Conservation (phyloP, 2,329 filamentous ascomycete species). For the Xenoacremonium recifei region DNA sequence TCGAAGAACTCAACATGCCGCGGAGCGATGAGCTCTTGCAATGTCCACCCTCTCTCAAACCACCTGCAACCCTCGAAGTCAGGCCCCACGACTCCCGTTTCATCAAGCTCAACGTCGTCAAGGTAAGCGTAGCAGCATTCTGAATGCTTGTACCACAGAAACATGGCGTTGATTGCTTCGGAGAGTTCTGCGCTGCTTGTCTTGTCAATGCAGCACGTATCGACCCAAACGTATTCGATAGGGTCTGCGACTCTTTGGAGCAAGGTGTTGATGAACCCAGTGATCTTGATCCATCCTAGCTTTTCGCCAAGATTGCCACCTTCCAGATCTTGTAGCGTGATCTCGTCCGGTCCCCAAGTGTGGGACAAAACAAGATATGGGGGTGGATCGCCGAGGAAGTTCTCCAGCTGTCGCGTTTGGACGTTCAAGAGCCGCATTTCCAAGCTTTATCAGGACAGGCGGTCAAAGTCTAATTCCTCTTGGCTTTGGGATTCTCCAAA, state of each 20-base stretch:
- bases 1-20: slow-evolving; percentile 12
- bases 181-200: slow-evolving; percentile 18
- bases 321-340: slow-evolving; percentile 11
- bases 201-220: slow-evolving; percentile 15
- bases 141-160: slow-evolving; percentile 27
- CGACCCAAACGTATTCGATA: slow-evolving; percentile 10
- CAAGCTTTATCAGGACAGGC: not conserved
- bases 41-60: slow-evolving; percentile 20
- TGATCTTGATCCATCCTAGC: slow-evolving; percentile 13
- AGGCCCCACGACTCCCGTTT: not conserved
- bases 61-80: slow-evolving; percentile 14
- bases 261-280: slow-evolving; percentile 8
- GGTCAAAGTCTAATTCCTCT: not conserved
- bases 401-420: slow-evolving; percentile 6
- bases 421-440: slow-evolving; percentile 13
- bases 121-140: slow-evolving; percentile 14
- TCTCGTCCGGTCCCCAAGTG: slow-evolving; percentile 10
- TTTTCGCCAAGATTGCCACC: slow-evolving; percentile 1
- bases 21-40: slow-evolving; percentile 18
- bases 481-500: not conserved
- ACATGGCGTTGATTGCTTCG: slow-evolving; percentile 23
- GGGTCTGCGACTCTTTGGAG: not conserved
- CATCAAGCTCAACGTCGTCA: slow-evolving; percentile 37
- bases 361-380: slow-evolving; percentile 15
- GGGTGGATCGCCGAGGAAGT: slow-evolving; percentile 6